phyloP scores from a whole-genome alignment of 306 rosid species.

The Ormosia semicastrata region DNA sequence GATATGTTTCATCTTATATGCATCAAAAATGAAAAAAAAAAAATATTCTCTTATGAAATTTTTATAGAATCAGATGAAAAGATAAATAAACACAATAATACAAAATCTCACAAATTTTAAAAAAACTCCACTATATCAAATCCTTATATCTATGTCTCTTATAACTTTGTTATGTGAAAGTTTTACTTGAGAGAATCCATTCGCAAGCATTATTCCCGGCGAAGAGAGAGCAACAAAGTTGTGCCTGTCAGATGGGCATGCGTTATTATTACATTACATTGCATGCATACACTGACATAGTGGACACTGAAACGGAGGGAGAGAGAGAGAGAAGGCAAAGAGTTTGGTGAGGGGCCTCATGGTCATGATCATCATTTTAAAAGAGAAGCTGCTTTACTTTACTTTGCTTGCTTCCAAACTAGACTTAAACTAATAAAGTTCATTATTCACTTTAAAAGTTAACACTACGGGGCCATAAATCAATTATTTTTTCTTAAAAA shows the following conservation, averaged over 20 bases:
- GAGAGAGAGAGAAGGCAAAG: not conserved
- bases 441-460: slow-evolving; percentile 4
- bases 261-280: slow-evolving; percentile 23
- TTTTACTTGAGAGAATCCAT: too few species aligned
- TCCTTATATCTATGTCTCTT: too few species aligned
- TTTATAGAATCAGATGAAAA: too few species aligned
- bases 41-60: too few species aligned
- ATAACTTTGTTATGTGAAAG: too few species aligned
- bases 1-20: too few species aligned
- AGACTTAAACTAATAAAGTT: not conserved
- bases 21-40: too few species aligned
- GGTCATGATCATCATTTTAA: slow-evolving; percentile 25
- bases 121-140: too few species aligned
- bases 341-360: slow-evolving; percentile 31
- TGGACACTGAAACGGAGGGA: not conserved
- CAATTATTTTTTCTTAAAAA: not conserved
- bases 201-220: too few species aligned
- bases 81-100: too few species aligned
- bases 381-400: not conserved
- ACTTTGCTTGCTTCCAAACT: not conserved
- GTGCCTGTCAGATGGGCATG: slow-evolving; percentile 62
- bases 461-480: not conserved
- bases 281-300: slow-evolving; percentile 15
- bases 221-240: slow-evolving; percentile 44
- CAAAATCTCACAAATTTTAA: too few species aligned